A percentile compares a stretch with the other conserved stretches of the same genome.
These are phyloP conservation scores for Trypanosoma avium DNA, from an alignment of 208 protist species.

Conservation along the genomic window DNA sequence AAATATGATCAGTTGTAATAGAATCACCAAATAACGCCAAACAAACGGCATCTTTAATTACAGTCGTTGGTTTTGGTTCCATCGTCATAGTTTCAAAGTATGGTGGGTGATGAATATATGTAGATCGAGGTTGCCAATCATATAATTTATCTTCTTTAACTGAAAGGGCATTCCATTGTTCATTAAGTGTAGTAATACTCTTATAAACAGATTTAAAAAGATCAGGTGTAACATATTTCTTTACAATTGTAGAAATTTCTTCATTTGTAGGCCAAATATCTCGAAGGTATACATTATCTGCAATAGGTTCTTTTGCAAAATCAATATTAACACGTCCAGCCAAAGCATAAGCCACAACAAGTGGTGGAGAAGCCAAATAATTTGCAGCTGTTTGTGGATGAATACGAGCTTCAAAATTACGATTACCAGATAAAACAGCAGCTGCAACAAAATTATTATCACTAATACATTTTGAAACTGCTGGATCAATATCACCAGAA, in stretches of 20 bases:
- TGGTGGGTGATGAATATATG: slow-evolving; percentile 96
- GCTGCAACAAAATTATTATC: slow-evolving; percentile 93
- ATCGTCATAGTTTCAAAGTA: slow-evolving; percentile 93
- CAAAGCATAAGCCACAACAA: slow-evolving; percentile 96
- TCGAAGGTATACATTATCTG: slow-evolving; percentile 93
- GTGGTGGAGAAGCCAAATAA: slow-evolving; percentile 95
- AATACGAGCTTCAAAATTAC: slow-evolving; percentile 97
- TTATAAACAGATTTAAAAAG: slow-evolving; percentile 93
- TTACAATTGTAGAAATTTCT: slow-evolving; percentile 77
- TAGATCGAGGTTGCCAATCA: slow-evolving; percentile 93
- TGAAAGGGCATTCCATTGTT: slow-evolving; percentile 90
- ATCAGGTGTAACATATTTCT: slow-evolving; percentile 80
- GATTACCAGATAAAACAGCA: slow-evolving; percentile 95
- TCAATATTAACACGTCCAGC: slow-evolving; percentile 95
- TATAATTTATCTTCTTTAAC: slow-evolving; percentile 90
- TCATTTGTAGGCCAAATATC: slow-evolving; percentile 96
- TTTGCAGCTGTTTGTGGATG: slow-evolving; percentile 93
- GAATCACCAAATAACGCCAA: slow-evolving; percentile 95
- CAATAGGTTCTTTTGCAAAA: slow-evolving; percentile 89
- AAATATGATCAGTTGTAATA: slow-evolving; percentile 98
- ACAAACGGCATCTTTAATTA: slow-evolving; percentile 79
- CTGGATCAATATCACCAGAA: slow-evolving; percentile 89
- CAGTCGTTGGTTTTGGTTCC: slow-evolving; percentile 40
- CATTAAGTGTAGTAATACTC: slow-evolving; percentile 89
- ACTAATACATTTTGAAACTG: slow-evolving; percentile 90